Base-by-base conservation (phyloP, 192 early-diverging fungal species). In the Lobulomyces angularis region DNA sequence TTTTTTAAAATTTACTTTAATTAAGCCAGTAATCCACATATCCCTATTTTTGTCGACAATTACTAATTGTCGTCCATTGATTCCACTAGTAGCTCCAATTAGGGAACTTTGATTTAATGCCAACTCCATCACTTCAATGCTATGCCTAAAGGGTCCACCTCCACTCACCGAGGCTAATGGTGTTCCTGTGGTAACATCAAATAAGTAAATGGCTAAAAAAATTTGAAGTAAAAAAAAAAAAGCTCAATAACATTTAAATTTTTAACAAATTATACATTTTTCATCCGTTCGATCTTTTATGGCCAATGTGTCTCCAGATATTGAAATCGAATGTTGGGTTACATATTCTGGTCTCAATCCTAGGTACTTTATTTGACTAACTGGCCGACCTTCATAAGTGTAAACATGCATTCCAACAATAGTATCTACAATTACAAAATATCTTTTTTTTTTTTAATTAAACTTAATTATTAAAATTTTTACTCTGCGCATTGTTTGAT, bases 1-100 rank as follows among this genome's bases (percentile, higher is more conserved):
- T 41, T 74, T 74, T 38, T 69, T 65, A 8, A 65, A 29, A 16
- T 58, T 37, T 11, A 67, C 47, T 36, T 58, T 64, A 11, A 53
- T 37, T 3, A 67, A 48, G 14, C 12, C 11, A 0, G 64, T 59
- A 19, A 76, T 49, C 35, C 45, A 75, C 61, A 74, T 45, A 48
- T 76, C 70, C 3, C 59, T 36, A 52, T 75, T 75, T 48, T 68
- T 75, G 55, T 76, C 73, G 14, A 76, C 45, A 8, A 76, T 18
- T 0, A 61, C 58, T 12, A 76, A 37, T 23, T 64, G 67, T 8
- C 71, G 48, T 16, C 59, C 56, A 28, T 50, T 41, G 12, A 40
- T 32, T 11, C 54, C 42, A 11, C 57, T 43, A 18, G 56, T 39
- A n/a, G n/a, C n/a, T n/a, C n/a, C n/a, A n/a, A n/a, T n/a, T n/a